Conservation (phyloP, 78 protist genomes). For the Capsaspora owczarzaki region DNA sequence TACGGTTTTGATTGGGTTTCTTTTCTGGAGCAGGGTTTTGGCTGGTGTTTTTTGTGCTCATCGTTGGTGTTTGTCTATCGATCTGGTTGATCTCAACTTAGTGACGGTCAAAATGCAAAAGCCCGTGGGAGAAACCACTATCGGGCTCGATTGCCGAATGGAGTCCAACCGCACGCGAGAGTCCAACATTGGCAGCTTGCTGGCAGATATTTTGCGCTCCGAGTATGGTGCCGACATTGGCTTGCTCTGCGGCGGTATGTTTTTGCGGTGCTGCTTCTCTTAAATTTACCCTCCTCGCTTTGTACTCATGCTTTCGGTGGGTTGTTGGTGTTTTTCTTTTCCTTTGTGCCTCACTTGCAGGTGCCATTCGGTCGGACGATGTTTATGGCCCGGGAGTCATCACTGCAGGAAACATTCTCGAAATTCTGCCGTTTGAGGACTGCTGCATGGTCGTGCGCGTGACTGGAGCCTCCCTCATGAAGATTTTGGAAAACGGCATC, state of each 20-base stretch:
- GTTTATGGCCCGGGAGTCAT: not conserved
- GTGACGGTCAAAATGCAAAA: too few species aligned
- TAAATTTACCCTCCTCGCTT: not conserved
- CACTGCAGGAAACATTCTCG: not conserved
- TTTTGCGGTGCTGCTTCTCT: not conserved
- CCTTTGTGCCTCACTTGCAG: not conserved
- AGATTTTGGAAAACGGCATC: constrained; percentile 48
- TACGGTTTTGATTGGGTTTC: too few species aligned
- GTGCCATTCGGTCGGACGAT: not conserved
- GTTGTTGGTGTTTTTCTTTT: not conserved
- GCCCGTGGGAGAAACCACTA: not conserved
- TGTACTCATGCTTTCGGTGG: not conserved
- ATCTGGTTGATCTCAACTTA: too few species aligned
- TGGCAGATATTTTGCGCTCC: not conserved
- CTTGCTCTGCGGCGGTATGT: not conserved
- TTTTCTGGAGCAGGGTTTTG: too few species aligned
- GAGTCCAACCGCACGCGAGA: not conserved
- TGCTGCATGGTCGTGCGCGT: not conserved
- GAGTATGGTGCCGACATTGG: not conserved
- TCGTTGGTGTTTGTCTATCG: too few species aligned
- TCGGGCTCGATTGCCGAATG: not conserved
- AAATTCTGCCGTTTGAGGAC: not conserved
- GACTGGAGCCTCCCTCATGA: not conserved
- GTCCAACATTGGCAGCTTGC: not conserved
- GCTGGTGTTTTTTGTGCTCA: too few species aligned